phyloP scores from a whole-genome alignment of 179 eudicot genomes.

The Actinidia arguta region DNA sequence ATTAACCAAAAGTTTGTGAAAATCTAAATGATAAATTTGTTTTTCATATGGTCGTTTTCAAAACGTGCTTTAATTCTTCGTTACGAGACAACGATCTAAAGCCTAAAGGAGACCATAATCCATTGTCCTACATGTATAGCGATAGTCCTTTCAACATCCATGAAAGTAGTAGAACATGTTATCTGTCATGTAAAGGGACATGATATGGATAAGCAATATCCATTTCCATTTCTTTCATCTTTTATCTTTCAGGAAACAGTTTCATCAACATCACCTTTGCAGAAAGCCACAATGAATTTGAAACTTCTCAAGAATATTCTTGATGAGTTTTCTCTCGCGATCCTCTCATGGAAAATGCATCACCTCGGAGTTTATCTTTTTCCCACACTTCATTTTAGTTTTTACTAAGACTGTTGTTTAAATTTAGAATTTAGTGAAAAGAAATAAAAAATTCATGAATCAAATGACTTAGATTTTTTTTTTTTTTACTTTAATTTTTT shows the following conservation, averaged over 20 bases:
- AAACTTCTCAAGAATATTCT: slow-evolving; percentile 3
- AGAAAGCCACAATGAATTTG: background rate
- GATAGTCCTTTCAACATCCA: background rate
- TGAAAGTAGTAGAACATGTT: slow-evolving; percentile 3
- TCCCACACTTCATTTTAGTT: too few species aligned
- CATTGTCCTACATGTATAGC: background rate
- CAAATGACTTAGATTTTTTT: background rate
- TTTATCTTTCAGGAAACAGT: background rate
- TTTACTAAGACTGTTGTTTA: too few species aligned
- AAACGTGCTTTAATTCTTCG: background rate
- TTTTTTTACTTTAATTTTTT: background rate
- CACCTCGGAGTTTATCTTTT: too few species aligned
- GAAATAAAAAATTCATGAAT: too few species aligned
- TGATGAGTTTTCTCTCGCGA: background rate
- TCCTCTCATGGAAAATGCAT: too few species aligned
- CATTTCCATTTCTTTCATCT: background rate
- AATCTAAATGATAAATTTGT: background rate
- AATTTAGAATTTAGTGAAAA: too few species aligned
- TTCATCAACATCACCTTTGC: background rate
- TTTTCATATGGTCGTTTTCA: background rate
- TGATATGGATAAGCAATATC: slow-evolving; percentile 5
- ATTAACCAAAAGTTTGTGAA: background rate
- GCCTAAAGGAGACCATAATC: background rate
- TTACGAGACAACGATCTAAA: too few species aligned
- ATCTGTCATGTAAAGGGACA: slow-evolving; percentile 19